Evolutionary conservation across 2,329 filamentous ascomycete genomes (phyloP).

Genomic region (Aspergillus terreus): DNA sequence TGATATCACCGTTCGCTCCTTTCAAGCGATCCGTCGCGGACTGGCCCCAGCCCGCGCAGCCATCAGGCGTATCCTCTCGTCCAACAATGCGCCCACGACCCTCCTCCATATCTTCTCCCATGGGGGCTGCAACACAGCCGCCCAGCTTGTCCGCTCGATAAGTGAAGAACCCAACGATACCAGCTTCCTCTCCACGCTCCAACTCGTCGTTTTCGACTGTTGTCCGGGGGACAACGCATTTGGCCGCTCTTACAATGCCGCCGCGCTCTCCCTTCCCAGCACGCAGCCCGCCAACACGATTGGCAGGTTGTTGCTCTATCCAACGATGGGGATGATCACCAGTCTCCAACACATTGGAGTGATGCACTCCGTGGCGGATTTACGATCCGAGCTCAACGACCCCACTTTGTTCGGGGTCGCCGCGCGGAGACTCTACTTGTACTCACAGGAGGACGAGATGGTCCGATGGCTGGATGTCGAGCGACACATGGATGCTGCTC

Average conservation of each 20-base stretch:
- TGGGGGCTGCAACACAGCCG: conserved; percentile 10
- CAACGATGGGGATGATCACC: conserved; percentile 11
- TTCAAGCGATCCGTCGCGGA: conserved; percentile 1
- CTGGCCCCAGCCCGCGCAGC: conserved; percentile 5
- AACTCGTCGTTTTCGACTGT: conserved; percentile 10
- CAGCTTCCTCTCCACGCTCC: conserved; percentile 1
- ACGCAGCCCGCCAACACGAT: conserved; percentile 8
- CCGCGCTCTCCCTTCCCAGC: conserved; percentile 10
- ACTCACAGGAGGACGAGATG: conserved; percentile 16
- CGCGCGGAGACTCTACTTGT: conserved; percentile 16
- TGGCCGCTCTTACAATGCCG: conserved; percentile 5
- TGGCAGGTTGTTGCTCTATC: conserved; percentile 14
- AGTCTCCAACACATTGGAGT: conserved; percentile 10
- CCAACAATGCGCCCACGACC: background rate
- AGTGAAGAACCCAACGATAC: background rate
- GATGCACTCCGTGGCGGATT: conserved; percentile 11
- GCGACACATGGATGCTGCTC: conserved; percentile 14
- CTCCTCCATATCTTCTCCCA: conserved; percentile 16
- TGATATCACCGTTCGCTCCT: conserved; percentile 1
- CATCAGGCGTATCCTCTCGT: background rate
- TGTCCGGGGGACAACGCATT: conserved; percentile 11
- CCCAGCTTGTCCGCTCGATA: conserved; percentile 7
- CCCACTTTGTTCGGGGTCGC: conserved; percentile 11
- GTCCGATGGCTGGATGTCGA: conserved; percentile 19
- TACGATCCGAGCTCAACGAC: conserved; percentile 16